Evolutionary conservation across 345 rosid genomes (phyloP).

Genomic region (Carallia pectinifolia): DNA sequence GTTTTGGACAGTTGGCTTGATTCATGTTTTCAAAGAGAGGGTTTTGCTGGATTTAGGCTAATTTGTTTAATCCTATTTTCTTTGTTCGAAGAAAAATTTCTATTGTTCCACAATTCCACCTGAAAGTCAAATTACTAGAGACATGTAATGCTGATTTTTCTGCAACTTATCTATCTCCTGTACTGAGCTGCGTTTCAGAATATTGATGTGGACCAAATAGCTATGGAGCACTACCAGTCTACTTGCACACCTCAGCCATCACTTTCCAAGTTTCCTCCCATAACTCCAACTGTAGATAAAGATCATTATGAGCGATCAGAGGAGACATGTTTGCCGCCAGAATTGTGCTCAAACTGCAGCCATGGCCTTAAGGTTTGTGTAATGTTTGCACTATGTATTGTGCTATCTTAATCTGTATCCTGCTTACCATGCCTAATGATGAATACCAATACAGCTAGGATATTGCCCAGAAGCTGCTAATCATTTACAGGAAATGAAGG

Average conservation of each 20-base stretch:
- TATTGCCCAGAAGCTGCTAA: constrained; percentile 68
- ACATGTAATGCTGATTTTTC: constrained; percentile 1
- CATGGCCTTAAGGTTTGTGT: constrained; percentile 70
- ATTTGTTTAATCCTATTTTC: not conserved
- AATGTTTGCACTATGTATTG: constrained; percentile 9
- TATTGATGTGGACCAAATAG: constrained; percentile 89
- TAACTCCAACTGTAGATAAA: constrained; percentile 49
- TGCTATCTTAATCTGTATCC: constrained; percentile 18
- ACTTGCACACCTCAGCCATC: constrained; percentile 71
- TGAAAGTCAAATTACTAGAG: constrained; percentile 5
- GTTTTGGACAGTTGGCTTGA: too few species aligned
- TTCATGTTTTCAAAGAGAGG: not conserved
- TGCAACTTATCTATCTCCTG: constrained; percentile 1
- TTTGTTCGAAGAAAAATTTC: not conserved
- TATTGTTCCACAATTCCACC: constrained; percentile 5
- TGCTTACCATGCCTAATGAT: constrained; percentile 28
- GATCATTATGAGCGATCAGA: constrained; percentile 40
- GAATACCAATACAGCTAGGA: constrained; percentile 64
- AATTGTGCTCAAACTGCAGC: constrained; percentile 64
- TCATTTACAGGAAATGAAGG: constrained; percentile 89
- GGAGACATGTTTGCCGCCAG: constrained; percentile 55
- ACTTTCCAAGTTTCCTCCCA: constrained; percentile 47
- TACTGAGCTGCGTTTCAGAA: constrained; percentile 45
- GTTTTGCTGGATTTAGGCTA: not conserved
- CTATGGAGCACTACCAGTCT: constrained; percentile 82